phyloP scores from a whole-genome alignment of 306 rosid genomes.

The Phaseolus lunatus region DNA sequence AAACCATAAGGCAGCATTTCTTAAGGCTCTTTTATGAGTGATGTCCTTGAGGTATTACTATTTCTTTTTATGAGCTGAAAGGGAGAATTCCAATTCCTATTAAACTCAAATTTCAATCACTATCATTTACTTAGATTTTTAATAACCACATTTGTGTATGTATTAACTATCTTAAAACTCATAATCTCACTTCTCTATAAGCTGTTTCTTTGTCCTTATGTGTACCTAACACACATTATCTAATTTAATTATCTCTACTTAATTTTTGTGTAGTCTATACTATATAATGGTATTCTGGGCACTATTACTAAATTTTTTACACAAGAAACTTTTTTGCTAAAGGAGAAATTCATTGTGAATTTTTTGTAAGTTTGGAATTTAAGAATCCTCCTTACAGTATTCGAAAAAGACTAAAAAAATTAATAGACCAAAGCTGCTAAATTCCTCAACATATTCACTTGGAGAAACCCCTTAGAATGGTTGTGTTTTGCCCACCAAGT shows the following conservation, averaged over 20 bases:
- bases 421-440: constrained; percentile 2
- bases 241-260: constrained; percentile 18
- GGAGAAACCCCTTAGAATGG: constrained; percentile 15
- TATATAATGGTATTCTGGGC: constrained; percentile 10
- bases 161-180: constrained; percentile 22
- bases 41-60: constrained; percentile 21
- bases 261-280: constrained; percentile 15
- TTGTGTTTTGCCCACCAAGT: not conserved
- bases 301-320: not conserved
- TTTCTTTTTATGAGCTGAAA: constrained; percentile 44
- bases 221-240: not conserved
- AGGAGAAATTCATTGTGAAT: not conserved
- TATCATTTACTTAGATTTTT: constrained; percentile 18
- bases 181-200: constrained; percentile 7
- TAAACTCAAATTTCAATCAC: constrained; percentile 21
- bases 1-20: constrained; percentile 25
- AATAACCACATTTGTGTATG: constrained; percentile 1
- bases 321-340: not conserved
- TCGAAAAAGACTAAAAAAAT: not conserved
- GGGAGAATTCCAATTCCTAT: not conserved
- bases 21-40: constrained; percentile 5
- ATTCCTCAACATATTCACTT: not conserved
- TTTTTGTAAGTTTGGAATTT: not conserved
- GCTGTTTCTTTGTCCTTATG: constrained; percentile 18
- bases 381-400: not conserved